phyloP scores from a whole-genome alignment of 805 yeast genomes.

The Tetrapisispora phaffii region DNA sequence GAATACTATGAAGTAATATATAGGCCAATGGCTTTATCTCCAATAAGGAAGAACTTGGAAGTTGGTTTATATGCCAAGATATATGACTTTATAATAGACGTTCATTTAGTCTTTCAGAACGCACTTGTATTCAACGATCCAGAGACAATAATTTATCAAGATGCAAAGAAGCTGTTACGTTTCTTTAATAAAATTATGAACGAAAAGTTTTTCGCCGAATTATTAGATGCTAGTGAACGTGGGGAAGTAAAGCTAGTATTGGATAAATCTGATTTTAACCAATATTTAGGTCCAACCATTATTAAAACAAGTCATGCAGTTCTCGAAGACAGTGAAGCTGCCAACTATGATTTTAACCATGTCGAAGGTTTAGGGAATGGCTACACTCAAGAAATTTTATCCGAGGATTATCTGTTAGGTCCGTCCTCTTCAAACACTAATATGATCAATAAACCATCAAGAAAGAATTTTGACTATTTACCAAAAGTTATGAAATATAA shows the following conservation, averaged over 20 bases:
- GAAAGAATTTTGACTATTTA: conserved; percentile 6
- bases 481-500: conserved; percentile 22
- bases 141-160: conserved; percentile 58
- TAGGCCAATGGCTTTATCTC: conserved; percentile 62
- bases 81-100: conserved; percentile 48
- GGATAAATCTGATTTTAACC: conserved; percentile 24
- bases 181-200: conserved; percentile 35
- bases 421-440: conserved; percentile 8
- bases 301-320: conserved; percentile 10
- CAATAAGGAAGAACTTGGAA: conserved; percentile 45
- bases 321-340: conserved; percentile 14
- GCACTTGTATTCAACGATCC: conserved; percentile 73
- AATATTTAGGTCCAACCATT: conserved; percentile 9
- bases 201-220: conserved; percentile 20
- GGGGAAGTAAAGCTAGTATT: conserved; percentile 26
- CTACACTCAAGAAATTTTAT: conserved; percentile 21
- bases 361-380: conserved; percentile 29
- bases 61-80: conserved; percentile 44
- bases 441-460: not conserved
- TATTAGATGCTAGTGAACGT: conserved; percentile 23
- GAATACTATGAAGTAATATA: conserved; percentile 68
- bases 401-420: conserved; percentile 25
- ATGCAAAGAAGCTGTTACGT: conserved; percentile 51
- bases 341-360: conserved; percentile 23
- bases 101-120: conserved; percentile 60